These are phyloP conservation scores for Naumovozyma baii DNA, from an alignment of 805 yeast genomes.

Conservation along the genomic window DNA sequence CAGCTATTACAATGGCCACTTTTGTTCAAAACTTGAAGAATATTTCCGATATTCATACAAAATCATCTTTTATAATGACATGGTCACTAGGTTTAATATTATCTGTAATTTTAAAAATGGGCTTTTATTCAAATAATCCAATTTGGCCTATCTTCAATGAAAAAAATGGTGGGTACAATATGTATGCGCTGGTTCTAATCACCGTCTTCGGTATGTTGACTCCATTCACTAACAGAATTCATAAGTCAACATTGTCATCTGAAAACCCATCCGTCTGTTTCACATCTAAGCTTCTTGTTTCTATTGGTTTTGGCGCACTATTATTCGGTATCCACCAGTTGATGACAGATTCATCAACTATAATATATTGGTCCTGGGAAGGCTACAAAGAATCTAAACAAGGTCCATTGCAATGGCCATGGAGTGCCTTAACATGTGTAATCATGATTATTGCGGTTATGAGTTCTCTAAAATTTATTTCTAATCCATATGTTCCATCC, in stretches of 20 bases:
- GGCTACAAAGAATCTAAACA: constrained; percentile 88
- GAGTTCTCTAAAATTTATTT: constrained; percentile 11
- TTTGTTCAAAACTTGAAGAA: constrained; percentile 45
- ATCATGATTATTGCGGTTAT: constrained; percentile 51
- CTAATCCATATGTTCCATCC: constrained; percentile 19
- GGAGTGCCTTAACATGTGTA: constrained; percentile 54
- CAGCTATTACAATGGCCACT: constrained; percentile 50
- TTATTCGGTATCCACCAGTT: constrained; percentile 64
- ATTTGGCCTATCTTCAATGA: constrained; percentile 91
- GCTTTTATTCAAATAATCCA: constrained; percentile 80
- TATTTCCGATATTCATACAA: constrained; percentile 25
- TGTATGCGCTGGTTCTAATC: constrained; percentile 39
- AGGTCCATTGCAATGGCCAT: constrained; percentile 60
- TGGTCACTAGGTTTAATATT: constrained; percentile 54
- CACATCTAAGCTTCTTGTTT: constrained; percentile 18
- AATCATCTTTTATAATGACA: constrained; percentile 14
- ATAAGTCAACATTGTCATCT: constrained; percentile 8
- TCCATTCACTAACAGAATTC: constrained; percentile 29
- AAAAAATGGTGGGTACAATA: constrained; percentile 79
- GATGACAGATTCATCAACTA: constrained; percentile 73
- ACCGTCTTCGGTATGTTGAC: constrained; percentile 55
- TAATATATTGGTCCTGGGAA: constrained; percentile 93
- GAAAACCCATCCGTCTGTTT: constrained; percentile 6
- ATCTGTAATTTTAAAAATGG: constrained; percentile 66
- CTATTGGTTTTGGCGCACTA: constrained; percentile 67